Conservation (phyloP, 805 yeast species). For the Suhomyces prunicola region DNA sequence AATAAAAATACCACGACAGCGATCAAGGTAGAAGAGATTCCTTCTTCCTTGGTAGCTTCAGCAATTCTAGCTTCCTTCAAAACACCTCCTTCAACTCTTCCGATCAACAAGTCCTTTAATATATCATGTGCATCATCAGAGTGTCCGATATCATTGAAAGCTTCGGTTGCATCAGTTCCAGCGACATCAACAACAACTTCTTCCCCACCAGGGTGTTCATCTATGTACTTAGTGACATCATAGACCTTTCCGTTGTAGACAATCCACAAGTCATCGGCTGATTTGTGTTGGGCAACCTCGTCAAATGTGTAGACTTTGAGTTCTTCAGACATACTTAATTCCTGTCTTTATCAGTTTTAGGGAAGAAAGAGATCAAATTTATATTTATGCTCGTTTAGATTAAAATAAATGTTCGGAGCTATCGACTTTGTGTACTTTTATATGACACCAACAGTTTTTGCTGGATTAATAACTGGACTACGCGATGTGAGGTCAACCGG, state of each 20-base stretch:
- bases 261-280: slow-evolving; percentile 42
- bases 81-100: slow-evolving; percentile 70
- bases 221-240: slow-evolving; percentile 40
- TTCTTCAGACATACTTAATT: slow-evolving; percentile 8
- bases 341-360: neutral
- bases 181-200: slow-evolving; percentile 44
- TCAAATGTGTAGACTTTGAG: slow-evolving; percentile 54
- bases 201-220: slow-evolving; percentile 50
- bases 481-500: neutral
- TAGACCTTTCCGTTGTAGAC: slow-evolving; percentile 44
- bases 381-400: neutral
- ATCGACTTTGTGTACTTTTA: neutral
- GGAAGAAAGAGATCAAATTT: neutral
- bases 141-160: slow-evolving; percentile 82
- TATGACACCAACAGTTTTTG: neutral
- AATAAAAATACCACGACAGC: slow-evolving; percentile 35
- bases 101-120: slow-evolving; percentile 65
- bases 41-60: slow-evolving; percentile 13
- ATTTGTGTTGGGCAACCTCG: slow-evolving; percentile 40
- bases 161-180: slow-evolving; percentile 45
- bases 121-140: slow-evolving; percentile 91
- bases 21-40: slow-evolving; percentile 27
- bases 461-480: neutral
- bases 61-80: slow-evolving; percentile 23
- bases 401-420: neutral